Evolutionary conservation across 192 early-diverging fungal genomes (phyloP), one percentile per base, ranked within the genome.

Genomic region (Funneliformis geosporum): DNA sequence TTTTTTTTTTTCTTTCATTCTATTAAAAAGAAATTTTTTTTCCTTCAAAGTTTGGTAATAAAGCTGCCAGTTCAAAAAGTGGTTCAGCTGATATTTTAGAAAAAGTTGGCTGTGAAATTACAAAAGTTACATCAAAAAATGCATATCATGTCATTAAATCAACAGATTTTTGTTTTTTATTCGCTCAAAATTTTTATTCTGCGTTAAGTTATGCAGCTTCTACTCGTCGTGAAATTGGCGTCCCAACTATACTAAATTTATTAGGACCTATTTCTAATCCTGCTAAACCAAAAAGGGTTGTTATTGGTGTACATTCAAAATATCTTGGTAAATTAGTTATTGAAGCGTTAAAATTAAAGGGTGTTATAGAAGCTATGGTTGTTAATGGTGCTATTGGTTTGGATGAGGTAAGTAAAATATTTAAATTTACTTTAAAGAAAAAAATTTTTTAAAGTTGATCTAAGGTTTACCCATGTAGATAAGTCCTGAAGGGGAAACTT

Each of bases 11-110:
- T 28, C 74, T 60, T 61, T 55, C n/a, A n/a, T n/a, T n/a, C n/a
- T n/a, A n/a, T 28, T 8, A 66, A 38, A 5, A 4, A 74, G 27
- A 18, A 25, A 16, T 40, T 69, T 42, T 60, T 64, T 80, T 79
- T 38, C 65, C 16, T 46, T 47, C 16, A 33, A 80, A 96, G 92
- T 95, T 96, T 84, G 98, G 98, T 44, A 98, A 96, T 85, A 88
- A 96, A 33, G 94, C 96, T 0, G 91, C 96, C 25, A 96, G 96
- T 14, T 98, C 96, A 2, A 87, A 88, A 75, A 94, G 91, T 79
- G 98, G 98, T 9, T 98, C 96, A 4, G 98, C 98, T 0, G 97
- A 99, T 79, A 86, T 98, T 43, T 85, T 99, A 65, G 98, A 99
- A 87, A 85, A 90, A 43, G 78, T 95, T 68, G 94, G 94, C 44